Evolutionary conservation across 345 rosid species (phyloP).

Genomic region (Geranium rotundifolium): DNA sequence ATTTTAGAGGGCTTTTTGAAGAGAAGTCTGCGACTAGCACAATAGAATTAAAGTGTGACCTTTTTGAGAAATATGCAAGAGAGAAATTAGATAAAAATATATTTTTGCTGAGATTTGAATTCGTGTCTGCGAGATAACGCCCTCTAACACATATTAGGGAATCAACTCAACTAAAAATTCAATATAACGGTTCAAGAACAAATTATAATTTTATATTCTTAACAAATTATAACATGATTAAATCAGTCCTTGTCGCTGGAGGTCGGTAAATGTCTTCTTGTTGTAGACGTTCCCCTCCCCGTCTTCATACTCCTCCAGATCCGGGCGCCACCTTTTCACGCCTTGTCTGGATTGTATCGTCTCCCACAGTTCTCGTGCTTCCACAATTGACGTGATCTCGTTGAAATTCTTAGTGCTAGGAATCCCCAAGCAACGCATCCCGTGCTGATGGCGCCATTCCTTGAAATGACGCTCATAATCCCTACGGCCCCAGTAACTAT

Average conservation of each 20-base stretch:
- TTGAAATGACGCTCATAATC: slow-evolving; percentile 97
- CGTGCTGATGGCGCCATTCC: slow-evolving; percentile 98
- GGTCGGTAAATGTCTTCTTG: slow-evolving; percentile 92
- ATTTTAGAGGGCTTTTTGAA: too few species aligned
- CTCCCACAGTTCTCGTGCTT: slow-evolving; percentile 89
- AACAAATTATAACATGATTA: slow-evolving; percentile 12
- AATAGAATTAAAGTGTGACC: too few species aligned
- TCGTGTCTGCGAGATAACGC: too few species aligned
- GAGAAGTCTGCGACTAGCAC: too few species aligned
- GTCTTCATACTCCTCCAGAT: slow-evolving; percentile 96
- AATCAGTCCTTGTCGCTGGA: slow-evolving; percentile 94
- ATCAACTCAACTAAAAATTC: too few species aligned
- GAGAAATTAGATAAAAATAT: too few species aligned
- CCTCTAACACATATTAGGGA: too few species aligned
- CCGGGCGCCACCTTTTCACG: slow-evolving; percentile 92
- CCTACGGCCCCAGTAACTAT: slow-evolving; percentile 95
- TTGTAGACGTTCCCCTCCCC: slow-evolving; percentile 94
- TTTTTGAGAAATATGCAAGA: too few species aligned
- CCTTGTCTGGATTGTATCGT: slow-evolving; percentile 82
- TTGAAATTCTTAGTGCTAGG: slow-evolving; percentile 99
- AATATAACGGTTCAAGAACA: too few species aligned
- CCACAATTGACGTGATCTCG: slow-evolving; percentile 92
- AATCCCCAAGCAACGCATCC: slow-evolving; percentile 97
- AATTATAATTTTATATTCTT: too few species aligned
- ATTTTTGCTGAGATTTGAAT: too few species aligned